Conservation (phyloP, 2,329 filamentous ascomycete species). For the Thielaviopsis musarum region DNA sequence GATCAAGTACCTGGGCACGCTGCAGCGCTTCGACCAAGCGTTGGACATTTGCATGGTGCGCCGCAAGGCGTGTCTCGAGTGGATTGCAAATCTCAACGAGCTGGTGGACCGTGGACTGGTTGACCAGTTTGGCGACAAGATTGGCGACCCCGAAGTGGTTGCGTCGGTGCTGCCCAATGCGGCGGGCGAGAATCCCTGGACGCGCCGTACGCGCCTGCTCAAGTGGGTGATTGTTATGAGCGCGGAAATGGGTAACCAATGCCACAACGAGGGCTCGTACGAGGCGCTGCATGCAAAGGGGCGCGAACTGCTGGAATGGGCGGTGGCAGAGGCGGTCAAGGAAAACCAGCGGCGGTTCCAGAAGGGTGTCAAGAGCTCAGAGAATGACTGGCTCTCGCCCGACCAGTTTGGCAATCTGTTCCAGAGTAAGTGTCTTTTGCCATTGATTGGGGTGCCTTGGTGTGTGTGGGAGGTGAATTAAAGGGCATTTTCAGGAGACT, state of each 20-base stretch:
- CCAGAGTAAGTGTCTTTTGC: conserved; percentile 36
- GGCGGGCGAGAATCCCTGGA: conserved; percentile 32
- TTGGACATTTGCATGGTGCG: conserved; percentile 67
- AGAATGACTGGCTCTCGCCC: conserved; percentile 53
- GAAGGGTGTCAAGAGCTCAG: conserved; percentile 52
- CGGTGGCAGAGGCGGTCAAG: conserved; percentile 60
- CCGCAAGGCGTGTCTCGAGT: conserved; percentile 47
- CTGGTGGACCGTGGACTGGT: conserved; percentile 29
- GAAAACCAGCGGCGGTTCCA: conserved; percentile 53
- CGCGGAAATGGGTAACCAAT: conserved; percentile 74
- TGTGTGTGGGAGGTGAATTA: background rate
- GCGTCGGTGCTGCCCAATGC: conserved; percentile 12
- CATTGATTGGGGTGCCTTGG: background rate
- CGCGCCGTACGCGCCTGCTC: conserved; percentile 48
- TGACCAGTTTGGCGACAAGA: conserved; percentile 22
- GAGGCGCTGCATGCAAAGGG: conserved; percentile 55
- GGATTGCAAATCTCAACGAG: conserved; percentile 39
- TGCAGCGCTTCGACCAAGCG: conserved; percentile 51
- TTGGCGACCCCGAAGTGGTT: conserved; percentile 19
- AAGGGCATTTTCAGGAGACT: no score
- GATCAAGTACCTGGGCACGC: conserved; percentile 62
- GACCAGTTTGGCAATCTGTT: conserved; percentile 58
- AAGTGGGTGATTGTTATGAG: conserved; percentile 59
- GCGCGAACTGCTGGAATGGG: conserved; percentile 51
- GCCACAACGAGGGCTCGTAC: conserved; percentile 58